Conservation (phyloP, 2,329 filamentous ascomycete species). For the Aspergillus brunneoviolaceus region DNA sequence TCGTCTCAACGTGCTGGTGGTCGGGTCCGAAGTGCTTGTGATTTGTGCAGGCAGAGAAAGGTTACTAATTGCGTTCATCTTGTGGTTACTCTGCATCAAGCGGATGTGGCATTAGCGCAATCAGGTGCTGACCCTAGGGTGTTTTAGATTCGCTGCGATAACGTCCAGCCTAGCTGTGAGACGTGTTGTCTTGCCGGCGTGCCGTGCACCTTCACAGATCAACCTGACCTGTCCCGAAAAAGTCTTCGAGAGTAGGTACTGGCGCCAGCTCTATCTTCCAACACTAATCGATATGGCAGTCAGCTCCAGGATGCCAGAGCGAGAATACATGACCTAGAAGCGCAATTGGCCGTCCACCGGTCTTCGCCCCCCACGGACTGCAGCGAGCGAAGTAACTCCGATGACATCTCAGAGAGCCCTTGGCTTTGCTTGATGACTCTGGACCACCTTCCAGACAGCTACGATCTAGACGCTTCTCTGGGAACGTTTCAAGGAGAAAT, state of each 20-base stretch:
- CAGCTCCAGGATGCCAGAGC: conserved; percentile 23
- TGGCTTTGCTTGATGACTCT: not conserved
- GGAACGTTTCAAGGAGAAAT: conserved; percentile 23
- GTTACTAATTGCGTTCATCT: conserved; percentile 9
- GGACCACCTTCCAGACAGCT: conserved; percentile 17
- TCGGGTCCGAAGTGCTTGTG: conserved; percentile 20
- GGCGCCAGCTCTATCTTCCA: not conserved
- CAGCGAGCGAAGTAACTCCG: not conserved
- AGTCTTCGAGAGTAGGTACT: conserved; percentile 21
- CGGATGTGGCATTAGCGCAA: no score
- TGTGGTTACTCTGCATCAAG: not conserved
- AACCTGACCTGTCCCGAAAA: conserved; percentile 14
- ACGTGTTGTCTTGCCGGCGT: conserved; percentile 22
- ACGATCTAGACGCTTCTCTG: conserved; percentile 20
- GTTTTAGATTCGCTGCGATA: conserved; percentile 27
- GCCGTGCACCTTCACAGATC: conserved; percentile 22
- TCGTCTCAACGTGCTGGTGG: conserved; percentile 9
- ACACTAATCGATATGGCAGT: conserved; percentile 10
- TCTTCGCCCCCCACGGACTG: not conserved
- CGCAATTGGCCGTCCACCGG: not conserved
- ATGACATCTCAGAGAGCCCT: not conserved
- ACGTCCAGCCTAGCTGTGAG: conserved; percentile 25
- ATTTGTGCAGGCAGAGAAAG: conserved; percentile 25
- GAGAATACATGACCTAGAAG: conserved; percentile 21
- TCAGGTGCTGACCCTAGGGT: not conserved